Base-by-base conservation (phyloP, 176 grass and related monocot species). In the Raddia guianensis region DNA sequence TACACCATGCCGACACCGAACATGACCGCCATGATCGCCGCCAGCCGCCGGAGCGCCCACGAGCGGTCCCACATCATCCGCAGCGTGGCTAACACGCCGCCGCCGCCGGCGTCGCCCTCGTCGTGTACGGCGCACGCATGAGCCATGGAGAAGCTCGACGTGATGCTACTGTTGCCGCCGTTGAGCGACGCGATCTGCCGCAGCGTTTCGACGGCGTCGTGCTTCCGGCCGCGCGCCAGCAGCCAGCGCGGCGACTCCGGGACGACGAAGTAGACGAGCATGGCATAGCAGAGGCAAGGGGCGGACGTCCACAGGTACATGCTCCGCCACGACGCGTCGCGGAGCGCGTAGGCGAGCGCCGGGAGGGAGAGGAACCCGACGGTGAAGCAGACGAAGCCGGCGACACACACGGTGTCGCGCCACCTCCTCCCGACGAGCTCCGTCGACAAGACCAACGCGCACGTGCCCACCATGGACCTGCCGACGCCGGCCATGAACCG, bases 201-300 rank as follows among this genome's bases (percentile, higher is more conserved):
- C 18, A 98, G 86, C 47, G 78, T 81, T 47, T 89, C 66, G 58
- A 94, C 89, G 69, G 95, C 92, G 68, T 98, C 92, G 34, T 91
- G 86, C 82, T 87, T 90, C 16, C 81, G 84, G 2, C 95, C 92
- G 14, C 92, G 92, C 80, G 94, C 92, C 37, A 94, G 77, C 16
- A 98, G 92, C 95, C 95, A 98, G 61, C 92, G 82, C 15, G 95
- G 95, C 21, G 95, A 98, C 80, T 98, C 95, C 20, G 86, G 88
- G 49, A 91, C 86, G 72, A 85, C 18, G 49, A 83, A 84, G 68
- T 84, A 51, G 8, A 98, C 8, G 4, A 98, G 63, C 50, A 86
- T 13, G 73, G 90, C 40, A 64, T 94, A 98, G 78, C 77, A 89
- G 73, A 94, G 74, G 20, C 62, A 87, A 0, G 95, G 92, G 62